Evolutionary conservation across 768 basidiomycete genomes (phyloP).

Genomic region (Leccinellum albellum): DNA sequence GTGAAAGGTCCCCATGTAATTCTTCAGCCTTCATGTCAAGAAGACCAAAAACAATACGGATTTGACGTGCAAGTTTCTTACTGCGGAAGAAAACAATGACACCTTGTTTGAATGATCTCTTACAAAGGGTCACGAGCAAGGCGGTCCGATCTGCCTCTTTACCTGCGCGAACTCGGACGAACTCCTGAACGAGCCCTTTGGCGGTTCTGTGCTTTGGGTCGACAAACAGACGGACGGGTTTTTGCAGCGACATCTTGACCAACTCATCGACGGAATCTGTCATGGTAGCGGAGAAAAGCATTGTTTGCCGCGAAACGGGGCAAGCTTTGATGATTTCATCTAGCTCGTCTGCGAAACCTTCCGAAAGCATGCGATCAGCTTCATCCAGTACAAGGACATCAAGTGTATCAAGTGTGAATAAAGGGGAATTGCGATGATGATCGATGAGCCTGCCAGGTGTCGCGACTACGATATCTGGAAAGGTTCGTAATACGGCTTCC

Average conservation of each 20-base stretch:
- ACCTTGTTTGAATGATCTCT: constrained; percentile 76
- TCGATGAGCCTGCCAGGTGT: constrained; percentile 98
- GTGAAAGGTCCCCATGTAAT: constrained; percentile 91
- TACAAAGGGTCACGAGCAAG: constrained; percentile 78
- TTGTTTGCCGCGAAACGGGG: constrained; percentile 86
- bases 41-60: constrained; percentile 88
- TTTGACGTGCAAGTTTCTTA: constrained; percentile 96
- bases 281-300: constrained; percentile 99
- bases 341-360: constrained; percentile 94
- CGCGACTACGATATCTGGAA: constrained; percentile 93
- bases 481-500: constrained; percentile 75
- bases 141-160: constrained; percentile 76
- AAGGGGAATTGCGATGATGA: constrained; percentile 91
- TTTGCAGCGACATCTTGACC: constrained; percentile 87
- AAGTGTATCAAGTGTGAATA: constrained; percentile 87
- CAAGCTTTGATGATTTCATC: constrained; percentile 91
- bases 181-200: constrained; percentile 86
- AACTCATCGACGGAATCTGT: constrained; percentile 94
- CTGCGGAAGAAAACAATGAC: constrained; percentile 94
- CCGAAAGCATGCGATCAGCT: constrained; percentile 94
- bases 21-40: constrained; percentile 89
- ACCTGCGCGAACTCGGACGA: constrained; percentile 83
- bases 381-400: constrained; percentile 96
- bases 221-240: constrained; percentile 91
- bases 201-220: constrained; percentile 90